Conservation (phyloP, 805 yeast genomes). For the Yueomyces sp. region DNA sequence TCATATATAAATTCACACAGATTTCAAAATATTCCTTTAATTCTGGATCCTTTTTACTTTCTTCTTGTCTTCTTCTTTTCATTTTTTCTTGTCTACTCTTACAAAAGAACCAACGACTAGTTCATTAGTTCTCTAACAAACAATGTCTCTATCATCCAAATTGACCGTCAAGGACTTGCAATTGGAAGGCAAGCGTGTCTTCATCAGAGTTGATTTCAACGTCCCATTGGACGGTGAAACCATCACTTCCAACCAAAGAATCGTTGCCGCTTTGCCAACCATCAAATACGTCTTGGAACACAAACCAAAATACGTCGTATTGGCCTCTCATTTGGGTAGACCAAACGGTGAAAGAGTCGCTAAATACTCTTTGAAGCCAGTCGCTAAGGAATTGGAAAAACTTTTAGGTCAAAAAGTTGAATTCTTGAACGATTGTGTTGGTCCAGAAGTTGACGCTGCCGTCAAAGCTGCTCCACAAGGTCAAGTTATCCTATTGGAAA, state of each 20-base stretch:
- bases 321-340: slow-evolving; percentile 98
- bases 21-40: not conserved
- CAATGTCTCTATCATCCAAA: slow-evolving; percentile 88
- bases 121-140: slow-evolving; percentile 1
- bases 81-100: too few species aligned
- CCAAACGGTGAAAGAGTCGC: slow-evolving; percentile 87
- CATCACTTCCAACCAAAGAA: slow-evolving; percentile 98
- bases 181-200: slow-evolving; percentile 85
- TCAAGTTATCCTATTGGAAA: slow-evolving; percentile 81
- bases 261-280: slow-evolving; percentile 98
- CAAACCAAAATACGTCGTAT: slow-evolving; percentile 78
- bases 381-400: slow-evolving; percentile 74
- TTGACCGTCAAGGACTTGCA: slow-evolving; percentile 85
- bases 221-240: slow-evolving; percentile 91
- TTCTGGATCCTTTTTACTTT: not conserved
- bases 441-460: slow-evolving; percentile 73
- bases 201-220: slow-evolving; percentile 95
- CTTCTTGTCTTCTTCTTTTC: not conserved
- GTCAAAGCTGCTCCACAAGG: slow-evolving; percentile 66
- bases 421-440: slow-evolving; percentile 87
- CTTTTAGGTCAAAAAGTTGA: slow-evolving; percentile 62
- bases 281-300: slow-evolving; percentile 88
- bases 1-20: too few species aligned
- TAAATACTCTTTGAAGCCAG: slow-evolving; percentile 88
- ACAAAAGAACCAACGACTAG: not conserved